Conservation (phyloP, 1,284 basidiomycete species). For the Hymenochaete sp. region DNA sequence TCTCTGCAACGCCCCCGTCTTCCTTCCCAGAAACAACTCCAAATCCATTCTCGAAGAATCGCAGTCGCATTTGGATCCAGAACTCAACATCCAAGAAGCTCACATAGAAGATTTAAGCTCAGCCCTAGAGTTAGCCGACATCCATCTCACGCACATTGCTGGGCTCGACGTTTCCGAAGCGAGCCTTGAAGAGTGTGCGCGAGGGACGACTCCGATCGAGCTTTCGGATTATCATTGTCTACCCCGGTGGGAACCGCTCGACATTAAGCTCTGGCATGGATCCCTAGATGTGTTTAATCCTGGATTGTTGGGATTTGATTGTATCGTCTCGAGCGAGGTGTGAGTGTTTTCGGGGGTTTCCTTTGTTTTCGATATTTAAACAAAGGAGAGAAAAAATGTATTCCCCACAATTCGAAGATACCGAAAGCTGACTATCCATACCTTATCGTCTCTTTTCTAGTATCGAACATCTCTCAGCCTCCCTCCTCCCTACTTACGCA, state of each 20-base stretch:
- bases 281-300: slow-evolving; percentile 71
- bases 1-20: slow-evolving; percentile 64
- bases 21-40: slow-evolving; percentile 34
- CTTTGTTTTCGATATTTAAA: slow-evolving; percentile 8
- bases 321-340: slow-evolving; percentile 84
- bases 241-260: slow-evolving; percentile 66
- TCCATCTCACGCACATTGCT: slow-evolving; percentile 50
- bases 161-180: slow-evolving; percentile 57
- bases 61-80: slow-evolving; percentile 18
- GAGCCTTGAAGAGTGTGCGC: slow-evolving; percentile 38
- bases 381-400: too few relatives aligned
- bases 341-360: too few relatives aligned
- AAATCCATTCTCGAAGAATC: not conserved
- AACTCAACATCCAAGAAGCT: not conserved
- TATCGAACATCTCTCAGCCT: slow-evolving; percentile 79
- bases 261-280: slow-evolving; percentile 75
- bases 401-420: too few relatives aligned
- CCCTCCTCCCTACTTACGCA: slow-evolving; percentile 67
- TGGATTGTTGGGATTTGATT: slow-evolving; percentile 67
- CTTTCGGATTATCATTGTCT: slow-evolving; percentile 16
- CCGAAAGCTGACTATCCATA: too few relatives aligned
- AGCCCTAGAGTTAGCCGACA: too few relatives aligned
- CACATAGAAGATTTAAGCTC: not conserved
- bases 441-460: too few relatives aligned
- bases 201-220: not conserved